Evolutionary conservation across 2,329 filamentous ascomycete species (phyloP).

Genomic region (Didymella exigua): DNA sequence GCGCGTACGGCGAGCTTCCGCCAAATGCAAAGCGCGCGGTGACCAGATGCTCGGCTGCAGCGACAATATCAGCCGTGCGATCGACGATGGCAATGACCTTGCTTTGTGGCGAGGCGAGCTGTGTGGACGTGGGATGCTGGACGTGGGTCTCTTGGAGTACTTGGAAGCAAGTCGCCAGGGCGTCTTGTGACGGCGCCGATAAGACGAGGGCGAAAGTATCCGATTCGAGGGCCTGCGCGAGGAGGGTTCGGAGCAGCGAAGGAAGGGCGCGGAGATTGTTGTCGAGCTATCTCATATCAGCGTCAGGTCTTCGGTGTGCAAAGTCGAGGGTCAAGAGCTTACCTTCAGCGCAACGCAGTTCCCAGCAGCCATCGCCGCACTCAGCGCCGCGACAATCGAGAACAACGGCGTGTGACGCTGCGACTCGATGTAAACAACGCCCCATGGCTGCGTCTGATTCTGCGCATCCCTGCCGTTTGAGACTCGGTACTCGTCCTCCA

Average conservation of each 20-base stretch:
- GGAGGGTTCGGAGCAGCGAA: conserved; percentile 46
- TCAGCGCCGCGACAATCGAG: conserved; percentile 39
- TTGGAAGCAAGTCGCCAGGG: conserved; percentile 34
- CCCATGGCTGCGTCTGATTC: conserved; percentile 43
- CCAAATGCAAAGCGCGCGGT: conserved; percentile 61
- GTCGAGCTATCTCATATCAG: conserved; percentile 40
- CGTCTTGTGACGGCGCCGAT: conserved; percentile 33
- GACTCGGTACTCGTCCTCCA: conserved; percentile 52
- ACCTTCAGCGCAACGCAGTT: conserved; percentile 60
- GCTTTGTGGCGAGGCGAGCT: conserved; percentile 45
- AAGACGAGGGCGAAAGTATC: conserved; percentile 57
- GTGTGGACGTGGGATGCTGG: conserved; percentile 26
- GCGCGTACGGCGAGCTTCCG: conserved; percentile 65
- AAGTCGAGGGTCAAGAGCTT: conserved; percentile 9
- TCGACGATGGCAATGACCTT: conserved; percentile 64
- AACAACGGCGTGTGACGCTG: conserved; percentile 56
- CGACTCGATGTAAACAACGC: conserved; percentile 58
- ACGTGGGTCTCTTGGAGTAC: conserved; percentile 41
- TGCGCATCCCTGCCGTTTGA: conserved; percentile 49
- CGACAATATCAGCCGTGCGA: conserved; percentile 60
- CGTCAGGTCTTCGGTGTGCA: background rate
- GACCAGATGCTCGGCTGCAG: conserved; percentile 60
- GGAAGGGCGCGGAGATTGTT: conserved; percentile 49
- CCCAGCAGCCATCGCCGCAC: conserved; percentile 57
- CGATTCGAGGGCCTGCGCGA: conserved; percentile 52